phyloP scores from a whole-genome alignment of 73 alveolate species.

The Vitrella brassicaformis region DNA sequence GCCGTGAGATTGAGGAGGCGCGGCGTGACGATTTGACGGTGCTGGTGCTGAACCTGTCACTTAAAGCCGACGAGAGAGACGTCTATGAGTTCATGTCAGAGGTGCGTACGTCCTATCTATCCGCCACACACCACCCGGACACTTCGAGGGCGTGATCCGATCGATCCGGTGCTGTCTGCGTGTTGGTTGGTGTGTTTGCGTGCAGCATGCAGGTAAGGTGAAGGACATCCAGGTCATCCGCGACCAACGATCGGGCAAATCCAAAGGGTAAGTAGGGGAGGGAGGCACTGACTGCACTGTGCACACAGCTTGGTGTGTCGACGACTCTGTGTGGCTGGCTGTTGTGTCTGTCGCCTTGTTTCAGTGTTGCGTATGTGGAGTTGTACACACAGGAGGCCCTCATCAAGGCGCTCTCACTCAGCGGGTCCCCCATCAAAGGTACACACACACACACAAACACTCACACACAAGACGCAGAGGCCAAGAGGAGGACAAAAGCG shows the following conservation, averaged over 20 bases:
- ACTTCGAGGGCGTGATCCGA: too few relatives aligned
- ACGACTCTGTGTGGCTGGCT: not conserved
- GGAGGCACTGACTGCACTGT: not conserved
- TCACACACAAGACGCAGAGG: too few relatives aligned
- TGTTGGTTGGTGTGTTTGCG: too few relatives aligned
- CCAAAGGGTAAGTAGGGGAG: not conserved
- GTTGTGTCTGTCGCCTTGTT: not conserved
- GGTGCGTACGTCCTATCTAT: too few relatives aligned
- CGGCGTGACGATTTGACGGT: not conserved
- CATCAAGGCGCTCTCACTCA: not conserved
- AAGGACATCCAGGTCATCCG: not conserved
- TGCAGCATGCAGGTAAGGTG: not conserved
- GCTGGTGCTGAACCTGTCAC: not conserved
- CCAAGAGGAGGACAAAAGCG: too few relatives aligned
- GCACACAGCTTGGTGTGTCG: not conserved
- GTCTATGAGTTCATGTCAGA: not conserved
- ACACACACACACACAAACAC: too few relatives aligned
- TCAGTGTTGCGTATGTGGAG: not conserved
- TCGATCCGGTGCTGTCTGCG: too few relatives aligned
- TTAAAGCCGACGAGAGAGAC: not conserved
- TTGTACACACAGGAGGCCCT: not conserved
- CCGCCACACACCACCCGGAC: too few relatives aligned
- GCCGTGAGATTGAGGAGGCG: not conserved
- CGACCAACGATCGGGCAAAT: not conserved
- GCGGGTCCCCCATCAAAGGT: too few relatives aligned